Evolutionary conservation across 208 protist species (phyloP).

Genomic region (Acanthamoeba lenticulata): DNA sequence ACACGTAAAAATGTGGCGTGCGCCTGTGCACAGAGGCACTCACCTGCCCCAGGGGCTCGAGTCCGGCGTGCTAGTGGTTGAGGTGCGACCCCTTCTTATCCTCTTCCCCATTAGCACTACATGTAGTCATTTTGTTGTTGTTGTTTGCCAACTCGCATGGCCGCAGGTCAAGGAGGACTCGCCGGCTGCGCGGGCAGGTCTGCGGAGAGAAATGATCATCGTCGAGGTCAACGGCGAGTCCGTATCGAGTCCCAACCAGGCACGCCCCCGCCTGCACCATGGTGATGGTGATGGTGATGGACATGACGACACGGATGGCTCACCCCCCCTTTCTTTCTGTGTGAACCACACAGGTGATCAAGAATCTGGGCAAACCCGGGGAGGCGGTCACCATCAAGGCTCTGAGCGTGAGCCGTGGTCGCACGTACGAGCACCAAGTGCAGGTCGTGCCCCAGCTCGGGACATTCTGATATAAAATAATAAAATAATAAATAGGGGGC

Average conservation of each 20-base stretch:
- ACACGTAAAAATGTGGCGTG: not conserved
- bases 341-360: not conserved
- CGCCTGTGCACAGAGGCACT: not conserved
- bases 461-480: too few species aligned
- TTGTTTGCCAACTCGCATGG: not conserved
- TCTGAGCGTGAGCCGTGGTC: too few species aligned
- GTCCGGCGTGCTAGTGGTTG: not conserved
- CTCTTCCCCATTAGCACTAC: not conserved
- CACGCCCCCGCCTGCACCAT: too few species aligned
- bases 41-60: not conserved
- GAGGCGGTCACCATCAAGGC: not conserved
- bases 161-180: not conserved
- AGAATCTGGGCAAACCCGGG: not conserved
- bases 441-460: too few species aligned
- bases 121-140: too few species aligned
- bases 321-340: not conserved
- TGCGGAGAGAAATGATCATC: not conserved
- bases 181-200: not conserved
- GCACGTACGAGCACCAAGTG: too few species aligned
- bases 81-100: not conserved
- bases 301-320: not conserved
- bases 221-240: not conserved
- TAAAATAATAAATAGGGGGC: too few species aligned
- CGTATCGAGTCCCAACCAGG: not conserved
- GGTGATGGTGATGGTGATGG: too few species aligned